Evolutionary conservation across 306 rosid genomes (phyloP).

Genomic region (Pyrus betulifolia): DNA sequence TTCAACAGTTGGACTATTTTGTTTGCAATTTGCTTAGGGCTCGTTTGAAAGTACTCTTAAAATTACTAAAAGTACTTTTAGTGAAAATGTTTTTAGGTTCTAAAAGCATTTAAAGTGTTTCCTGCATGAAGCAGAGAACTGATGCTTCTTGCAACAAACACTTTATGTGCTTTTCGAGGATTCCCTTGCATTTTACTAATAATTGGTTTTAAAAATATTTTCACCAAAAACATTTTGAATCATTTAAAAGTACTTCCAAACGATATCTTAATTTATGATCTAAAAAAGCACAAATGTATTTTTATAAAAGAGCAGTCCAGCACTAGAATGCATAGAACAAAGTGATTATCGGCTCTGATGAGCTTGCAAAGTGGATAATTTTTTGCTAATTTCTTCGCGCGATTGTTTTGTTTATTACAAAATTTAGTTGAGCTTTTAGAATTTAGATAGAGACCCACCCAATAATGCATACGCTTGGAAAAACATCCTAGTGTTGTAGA

Average conservation of each 20-base stretch:
- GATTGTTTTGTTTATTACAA: not conserved
- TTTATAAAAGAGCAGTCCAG: not conserved
- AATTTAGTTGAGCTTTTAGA: not conserved
- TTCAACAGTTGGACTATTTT: not conserved
- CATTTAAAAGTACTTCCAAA: no score
- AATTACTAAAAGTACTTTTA: fast-evolving
- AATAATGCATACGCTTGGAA: not conserved
- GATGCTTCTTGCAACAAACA: fast-evolving
- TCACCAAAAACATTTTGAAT: no score
- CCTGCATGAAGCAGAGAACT: no score
- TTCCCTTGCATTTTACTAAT: no score
- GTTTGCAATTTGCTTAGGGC: not conserved
- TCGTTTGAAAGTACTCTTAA: no score
- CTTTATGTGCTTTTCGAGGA: no score
- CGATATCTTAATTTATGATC: not conserved
- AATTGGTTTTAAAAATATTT: no score
- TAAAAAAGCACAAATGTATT: not conserved
- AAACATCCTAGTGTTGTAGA: not conserved
- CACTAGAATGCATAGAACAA: not conserved
- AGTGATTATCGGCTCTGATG: not conserved
- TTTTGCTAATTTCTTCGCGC: not conserved
- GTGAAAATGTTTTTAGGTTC: no score
- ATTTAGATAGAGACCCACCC: not conserved
- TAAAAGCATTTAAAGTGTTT: no score
- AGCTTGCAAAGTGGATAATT: slow-evolving; percentile 1